Evolutionary conservation across 2,329 filamentous ascomycete species (phyloP).

Genomic region (Graphiopsis chlorocephala): DNA sequence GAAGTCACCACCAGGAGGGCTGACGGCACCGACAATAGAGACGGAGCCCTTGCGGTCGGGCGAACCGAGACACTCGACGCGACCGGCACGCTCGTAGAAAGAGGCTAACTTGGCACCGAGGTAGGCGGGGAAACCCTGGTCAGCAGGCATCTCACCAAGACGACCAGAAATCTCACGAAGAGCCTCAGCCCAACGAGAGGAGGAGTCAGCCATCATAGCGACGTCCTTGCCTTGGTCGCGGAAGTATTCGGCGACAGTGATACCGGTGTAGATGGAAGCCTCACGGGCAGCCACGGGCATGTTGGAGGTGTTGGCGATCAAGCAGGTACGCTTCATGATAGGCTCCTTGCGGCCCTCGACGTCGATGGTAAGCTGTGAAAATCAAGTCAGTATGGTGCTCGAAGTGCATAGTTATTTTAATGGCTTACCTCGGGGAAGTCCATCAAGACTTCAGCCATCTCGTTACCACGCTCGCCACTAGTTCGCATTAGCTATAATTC

Average conservation of each 20-base stretch:
- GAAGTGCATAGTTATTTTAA: not conserved
- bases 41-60: conserved; percentile 88
- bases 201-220: conserved; percentile 99
- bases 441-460: conserved; percentile 99
- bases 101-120: conserved; percentile 94
- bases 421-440: conserved; percentile 80
- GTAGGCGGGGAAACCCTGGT: conserved; percentile 99
- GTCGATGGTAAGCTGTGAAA: conserved; percentile 72
- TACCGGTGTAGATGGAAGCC: conserved; percentile 97
- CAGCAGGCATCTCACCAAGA: conserved; percentile 98
- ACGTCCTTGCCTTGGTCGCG: conserved; percentile 95
- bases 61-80: conserved; percentile 79
- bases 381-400: conserved; percentile 22
- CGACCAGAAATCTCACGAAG: conserved; percentile 98
- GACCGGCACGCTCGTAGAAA: conserved; percentile 98
- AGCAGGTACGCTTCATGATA: conserved; percentile 99
- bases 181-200: conserved; percentile 97
- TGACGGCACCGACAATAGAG: conserved; percentile 96
- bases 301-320: conserved; percentile 99
- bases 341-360: conserved; percentile 93
- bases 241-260: conserved; percentile 95
- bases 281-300: conserved; percentile 99
- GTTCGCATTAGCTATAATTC: not conserved
- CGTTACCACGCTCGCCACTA: conserved; percentile 87
- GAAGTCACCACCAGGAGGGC: conserved; percentile 97